Conservation (phyloP, 306 rosid species). For the Albizia julibrissin region DNA sequence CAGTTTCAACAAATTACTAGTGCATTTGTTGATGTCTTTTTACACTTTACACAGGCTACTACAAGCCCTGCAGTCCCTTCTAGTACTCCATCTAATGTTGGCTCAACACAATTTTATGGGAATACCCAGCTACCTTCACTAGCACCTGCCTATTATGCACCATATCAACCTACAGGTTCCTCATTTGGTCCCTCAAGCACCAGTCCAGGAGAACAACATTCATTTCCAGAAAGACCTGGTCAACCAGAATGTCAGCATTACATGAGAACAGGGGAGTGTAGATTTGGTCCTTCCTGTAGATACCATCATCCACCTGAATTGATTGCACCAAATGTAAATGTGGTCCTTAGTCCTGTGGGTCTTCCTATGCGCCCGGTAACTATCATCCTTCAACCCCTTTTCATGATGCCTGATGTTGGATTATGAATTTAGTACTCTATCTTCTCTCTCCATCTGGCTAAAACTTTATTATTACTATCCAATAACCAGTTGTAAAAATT, state of each 20-base stretch:
- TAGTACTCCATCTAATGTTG: slow-evolving; percentile 60
- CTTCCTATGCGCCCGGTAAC: slow-evolving; percentile 96
- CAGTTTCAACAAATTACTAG: slow-evolving; percentile 27
- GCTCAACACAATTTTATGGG: slow-evolving; percentile 65
- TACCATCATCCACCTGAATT: slow-evolving; percentile 81
- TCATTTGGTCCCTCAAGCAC: slow-evolving; percentile 60
- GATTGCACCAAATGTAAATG: slow-evolving; percentile 53
- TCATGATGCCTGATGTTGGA: slow-evolving; percentile 31
- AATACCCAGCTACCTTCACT: slow-evolving; percentile 65
- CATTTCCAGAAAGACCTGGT: slow-evolving; percentile 86
- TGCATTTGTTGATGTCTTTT: slow-evolving; percentile 36
- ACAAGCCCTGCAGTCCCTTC: slow-evolving; percentile 71
- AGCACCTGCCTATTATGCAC: slow-evolving; percentile 64
- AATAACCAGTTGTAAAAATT: slow-evolving; percentile 18
- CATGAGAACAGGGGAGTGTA: slow-evolving; percentile 80
- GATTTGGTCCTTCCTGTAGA: slow-evolving; percentile 82
- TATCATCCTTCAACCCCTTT: slow-evolving; percentile 37
- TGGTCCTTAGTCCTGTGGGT: slow-evolving; percentile 65
- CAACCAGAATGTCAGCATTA: slow-evolving; percentile 86
- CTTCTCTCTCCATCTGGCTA: slow-evolving; percentile 18
- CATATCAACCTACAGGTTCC: slow-evolving; percentile 63
- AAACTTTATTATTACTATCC: slow-evolving; percentile 4
- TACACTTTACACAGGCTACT: slow-evolving; percentile 57
- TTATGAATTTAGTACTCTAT: slow-evolving; percentile 21
- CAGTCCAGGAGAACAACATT: slow-evolving; percentile 71